Evolutionary conservation across 108 stramenopile genomes (phyloP).

Genomic region (Fragilaria crotonensis): DNA sequence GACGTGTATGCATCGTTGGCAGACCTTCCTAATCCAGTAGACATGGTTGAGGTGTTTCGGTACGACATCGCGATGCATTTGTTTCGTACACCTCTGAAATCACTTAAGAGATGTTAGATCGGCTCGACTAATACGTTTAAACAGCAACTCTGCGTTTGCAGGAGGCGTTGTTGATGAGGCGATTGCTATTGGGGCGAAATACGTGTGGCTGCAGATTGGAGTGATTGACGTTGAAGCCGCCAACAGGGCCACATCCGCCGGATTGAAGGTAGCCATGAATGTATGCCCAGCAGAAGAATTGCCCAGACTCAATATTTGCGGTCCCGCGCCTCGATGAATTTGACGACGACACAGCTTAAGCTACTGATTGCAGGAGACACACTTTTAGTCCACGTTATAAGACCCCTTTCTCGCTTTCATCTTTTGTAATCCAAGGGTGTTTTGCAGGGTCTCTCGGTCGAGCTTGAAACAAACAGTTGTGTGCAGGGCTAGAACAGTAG

Average conservation of each 20-base stretch:
- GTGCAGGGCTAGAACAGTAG: constrained; percentile 39
- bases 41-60: constrained; percentile 84
- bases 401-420: too few species aligned
- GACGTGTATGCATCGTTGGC: constrained; percentile 52
- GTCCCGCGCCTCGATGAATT: too few species aligned
- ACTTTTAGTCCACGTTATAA: too few species aligned
- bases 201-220: constrained; percentile 79
- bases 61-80: too few species aligned
- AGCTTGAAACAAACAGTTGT: constrained; percentile 32
- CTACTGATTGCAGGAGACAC: too few species aligned
- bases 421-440: constrained; percentile 1
- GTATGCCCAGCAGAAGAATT: constrained; percentile 61
- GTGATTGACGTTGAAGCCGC: constrained; percentile 73
- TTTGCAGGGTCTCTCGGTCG: constrained; percentile 3
- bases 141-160: too few species aligned
- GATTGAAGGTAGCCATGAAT: constrained; percentile 73
- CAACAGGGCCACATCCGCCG: constrained; percentile 51
- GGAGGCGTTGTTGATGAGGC: constrained; percentile 75
- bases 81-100: too few species aligned
- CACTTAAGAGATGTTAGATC: too few species aligned
- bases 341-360: too few species aligned
- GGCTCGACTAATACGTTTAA: too few species aligned
- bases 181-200: constrained; percentile 57
- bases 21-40: constrained; percentile 45
- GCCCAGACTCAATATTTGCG: constrained; percentile 47